These are phyloP conservation scores for Tolypocladium nubicola DNA, from an alignment of 2,329 filamentous ascomycete species.

Conservation along the genomic window DNA sequence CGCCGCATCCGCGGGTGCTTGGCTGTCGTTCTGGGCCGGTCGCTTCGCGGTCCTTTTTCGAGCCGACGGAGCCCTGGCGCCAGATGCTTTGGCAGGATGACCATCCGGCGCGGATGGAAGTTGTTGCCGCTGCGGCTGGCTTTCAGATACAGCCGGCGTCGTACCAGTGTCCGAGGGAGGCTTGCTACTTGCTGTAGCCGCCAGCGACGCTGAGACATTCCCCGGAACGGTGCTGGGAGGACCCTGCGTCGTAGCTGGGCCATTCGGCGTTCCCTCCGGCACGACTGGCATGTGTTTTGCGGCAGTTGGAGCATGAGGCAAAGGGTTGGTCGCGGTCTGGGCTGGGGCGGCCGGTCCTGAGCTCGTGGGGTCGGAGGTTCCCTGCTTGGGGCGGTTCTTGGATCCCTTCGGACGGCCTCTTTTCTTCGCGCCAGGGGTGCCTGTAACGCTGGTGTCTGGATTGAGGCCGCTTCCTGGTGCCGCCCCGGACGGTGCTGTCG, in stretches of 20 bases:
- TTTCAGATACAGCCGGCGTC: neutral
- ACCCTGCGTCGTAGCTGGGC: neutral
- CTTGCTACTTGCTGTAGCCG: neutral
- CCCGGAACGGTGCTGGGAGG: neutral
- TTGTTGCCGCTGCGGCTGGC: neutral
- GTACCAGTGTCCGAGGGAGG: neutral
- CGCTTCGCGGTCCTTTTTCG: neutral
- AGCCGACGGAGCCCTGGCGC: neutral
- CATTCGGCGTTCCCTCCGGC: neutral
- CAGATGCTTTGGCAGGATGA: neutral
- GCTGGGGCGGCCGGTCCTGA: neutral
- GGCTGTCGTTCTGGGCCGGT: slow-evolving; percentile 1
- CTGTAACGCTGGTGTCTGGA: slow-evolving; percentile 7
- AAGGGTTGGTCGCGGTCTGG: slow-evolving; percentile 1
- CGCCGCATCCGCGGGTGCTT: neutral
- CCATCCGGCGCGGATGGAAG: neutral
- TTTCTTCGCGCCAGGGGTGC: slow-evolving; percentile 16
- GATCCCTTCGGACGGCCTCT: slow-evolving; percentile 34
- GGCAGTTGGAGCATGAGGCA: neutral
- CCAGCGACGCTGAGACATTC: neutral
- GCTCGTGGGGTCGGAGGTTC: neutral
- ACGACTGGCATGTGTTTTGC: neutral
- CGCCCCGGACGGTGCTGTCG: neutral
- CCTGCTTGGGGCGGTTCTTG: slow-evolving; percentile 27
- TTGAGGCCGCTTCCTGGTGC: slow-evolving; percentile 1